phyloP scores from a whole-genome alignment of 2,329 filamentous ascomycete species.

The Raffaelea deltoideospora region DNA sequence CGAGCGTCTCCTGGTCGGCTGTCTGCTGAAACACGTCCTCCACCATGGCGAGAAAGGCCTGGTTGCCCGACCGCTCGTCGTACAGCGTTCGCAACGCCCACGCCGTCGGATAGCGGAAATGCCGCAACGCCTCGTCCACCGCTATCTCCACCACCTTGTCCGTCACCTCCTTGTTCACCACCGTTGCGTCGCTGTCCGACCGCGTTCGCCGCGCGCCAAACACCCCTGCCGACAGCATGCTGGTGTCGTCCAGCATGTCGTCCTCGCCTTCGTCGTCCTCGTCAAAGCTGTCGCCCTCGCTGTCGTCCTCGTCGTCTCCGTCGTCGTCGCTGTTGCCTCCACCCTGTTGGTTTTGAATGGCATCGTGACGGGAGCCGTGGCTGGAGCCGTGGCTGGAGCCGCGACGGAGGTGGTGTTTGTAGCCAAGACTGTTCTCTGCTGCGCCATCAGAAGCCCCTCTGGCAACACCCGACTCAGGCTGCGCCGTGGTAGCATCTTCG shows the following conservation, averaged over 20 bases:
- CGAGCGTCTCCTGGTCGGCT: slow-evolving; percentile 34
- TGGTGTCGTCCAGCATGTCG: neutral
- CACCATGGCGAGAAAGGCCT: slow-evolving; percentile 38
- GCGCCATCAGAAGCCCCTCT: neutral
- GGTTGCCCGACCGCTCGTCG: slow-evolving; percentile 37
- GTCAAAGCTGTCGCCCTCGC: slow-evolving; percentile 4
- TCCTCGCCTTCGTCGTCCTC: neutral
- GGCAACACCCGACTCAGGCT: neutral
- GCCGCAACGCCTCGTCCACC: slow-evolving; percentile 41
- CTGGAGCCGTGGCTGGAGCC: neutral
- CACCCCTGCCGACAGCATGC: no score
- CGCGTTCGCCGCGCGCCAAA: slow-evolving; percentile 3
- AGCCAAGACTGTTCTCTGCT: no score
- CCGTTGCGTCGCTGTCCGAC: slow-evolving; percentile 9
- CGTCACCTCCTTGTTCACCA: slow-evolving; percentile 25
- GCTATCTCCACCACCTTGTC: slow-evolving; percentile 40
- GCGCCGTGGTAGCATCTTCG: neutral
- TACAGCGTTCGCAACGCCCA: slow-evolving; percentile 46
- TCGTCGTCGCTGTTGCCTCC: neutral
- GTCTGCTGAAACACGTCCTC: slow-evolving; percentile 42
- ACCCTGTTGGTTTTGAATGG: neutral
- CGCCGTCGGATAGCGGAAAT: slow-evolving; percentile 44
- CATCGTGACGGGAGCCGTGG: neutral
- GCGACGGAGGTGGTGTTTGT: no score
- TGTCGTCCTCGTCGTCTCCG: neutral